phyloP scores from a whole-genome alignment of 805 yeast species.

The Candida maesae region DNA sequence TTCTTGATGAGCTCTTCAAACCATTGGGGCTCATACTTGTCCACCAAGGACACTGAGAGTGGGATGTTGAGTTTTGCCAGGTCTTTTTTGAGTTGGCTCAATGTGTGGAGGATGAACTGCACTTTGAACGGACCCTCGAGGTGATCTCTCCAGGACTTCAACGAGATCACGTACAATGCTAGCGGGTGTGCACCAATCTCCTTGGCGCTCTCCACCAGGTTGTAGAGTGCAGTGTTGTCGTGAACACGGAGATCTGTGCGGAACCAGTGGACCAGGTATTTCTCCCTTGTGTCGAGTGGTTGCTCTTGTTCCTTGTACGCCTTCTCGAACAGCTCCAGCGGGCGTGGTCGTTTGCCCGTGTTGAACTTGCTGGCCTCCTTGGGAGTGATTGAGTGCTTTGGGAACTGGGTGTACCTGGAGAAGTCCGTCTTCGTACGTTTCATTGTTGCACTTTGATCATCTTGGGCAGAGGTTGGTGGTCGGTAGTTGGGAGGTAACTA shows the following conservation, averaged over 20 bases:
- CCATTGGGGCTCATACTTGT: constrained; percentile 18
- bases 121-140: constrained; percentile 40
- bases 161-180: constrained; percentile 39
- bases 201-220: constrained; percentile 33
- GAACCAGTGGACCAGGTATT: constrained; percentile 41
- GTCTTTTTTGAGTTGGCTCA: constrained; percentile 30
- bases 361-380: constrained; percentile 15
- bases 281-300: constrained; percentile 2
- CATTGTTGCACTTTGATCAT: background rate
- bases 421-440: constrained; percentile 18
- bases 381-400: constrained; percentile 1
- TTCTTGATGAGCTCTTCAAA: constrained; percentile 16
- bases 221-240: constrained; percentile 40
- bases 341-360: constrained; percentile 6
- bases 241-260: constrained; percentile 41
- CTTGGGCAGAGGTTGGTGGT: background rate
- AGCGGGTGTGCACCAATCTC: constrained; percentile 33
- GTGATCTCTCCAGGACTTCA: constrained; percentile 40
- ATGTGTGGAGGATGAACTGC: constrained; percentile 34
- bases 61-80: constrained; percentile 37
- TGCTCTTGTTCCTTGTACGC: constrained; percentile 1
- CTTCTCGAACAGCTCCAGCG: constrained; percentile 10
- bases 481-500: no score
- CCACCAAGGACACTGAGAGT: constrained; percentile 26
- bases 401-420: constrained; percentile 12